A percentile compares a stretch with the other conserved stretches of the same genome.
Evolutionary conservation across 163 green algal genomes (phyloP).

Genomic region (Scenedesmus sp.): DNA sequence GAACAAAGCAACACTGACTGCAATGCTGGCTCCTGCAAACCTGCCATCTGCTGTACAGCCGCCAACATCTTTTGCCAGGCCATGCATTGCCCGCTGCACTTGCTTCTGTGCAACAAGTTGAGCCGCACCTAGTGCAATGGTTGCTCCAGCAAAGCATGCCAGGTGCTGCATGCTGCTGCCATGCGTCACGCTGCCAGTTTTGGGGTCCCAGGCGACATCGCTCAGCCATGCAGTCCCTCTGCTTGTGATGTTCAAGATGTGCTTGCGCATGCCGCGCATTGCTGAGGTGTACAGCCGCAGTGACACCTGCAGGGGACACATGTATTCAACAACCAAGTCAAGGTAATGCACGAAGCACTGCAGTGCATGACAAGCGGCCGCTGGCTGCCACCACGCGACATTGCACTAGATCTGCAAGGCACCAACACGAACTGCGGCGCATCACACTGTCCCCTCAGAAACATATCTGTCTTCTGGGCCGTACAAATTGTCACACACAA

Average conservation of each 20-base stretch:
- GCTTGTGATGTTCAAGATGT: constrained; percentile 33
- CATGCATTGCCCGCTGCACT: not conserved
- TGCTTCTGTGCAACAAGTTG: not conserved
- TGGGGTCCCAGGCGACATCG: not conserved
- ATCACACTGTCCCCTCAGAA: too few relatives aligned
- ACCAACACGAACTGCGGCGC: too few relatives aligned
- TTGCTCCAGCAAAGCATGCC: not conserved
- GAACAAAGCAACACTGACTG: not conserved
- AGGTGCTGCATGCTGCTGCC: not conserved
- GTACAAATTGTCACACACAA: too few relatives aligned
- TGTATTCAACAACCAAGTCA: not conserved
- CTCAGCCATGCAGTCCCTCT: not conserved
- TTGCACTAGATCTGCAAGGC: too few relatives aligned
- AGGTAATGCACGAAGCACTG: not conserved
- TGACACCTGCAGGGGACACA: not conserved
- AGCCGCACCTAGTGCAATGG: not conserved
- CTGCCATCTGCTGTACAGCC: not conserved
- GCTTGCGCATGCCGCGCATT: constrained; percentile 65
- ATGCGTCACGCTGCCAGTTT: not conserved
- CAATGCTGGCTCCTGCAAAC: too few relatives aligned
- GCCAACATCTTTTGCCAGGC: not conserved
- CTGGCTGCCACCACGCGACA: too few relatives aligned
- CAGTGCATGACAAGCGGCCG: too few relatives aligned
- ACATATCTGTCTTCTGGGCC: too few relatives aligned
- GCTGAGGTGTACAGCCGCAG: constrained; percentile 65